These are phyloP conservation scores for Penstemon davidsonii DNA, from an alignment of 257 asterid species.

Conservation along the genomic window DNA sequence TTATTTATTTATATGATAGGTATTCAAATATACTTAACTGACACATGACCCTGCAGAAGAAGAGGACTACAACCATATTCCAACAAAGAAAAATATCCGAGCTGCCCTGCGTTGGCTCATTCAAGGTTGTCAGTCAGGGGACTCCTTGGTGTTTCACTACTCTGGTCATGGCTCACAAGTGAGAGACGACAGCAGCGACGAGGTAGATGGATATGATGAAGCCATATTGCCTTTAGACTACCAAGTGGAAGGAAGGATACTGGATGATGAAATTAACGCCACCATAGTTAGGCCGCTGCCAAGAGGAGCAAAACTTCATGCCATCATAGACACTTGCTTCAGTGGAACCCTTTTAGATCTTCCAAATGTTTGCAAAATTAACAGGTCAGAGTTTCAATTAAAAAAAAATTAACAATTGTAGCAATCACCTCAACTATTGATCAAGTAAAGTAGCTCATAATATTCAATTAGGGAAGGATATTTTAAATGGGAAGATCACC, in stretches of 20 bases:
- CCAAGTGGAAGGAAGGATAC: conserved; percentile 68
- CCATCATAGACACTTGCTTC: conserved; percentile 81
- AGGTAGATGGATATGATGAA: conserved; percentile 77
- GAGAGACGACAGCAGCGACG: conserved; percentile 66
- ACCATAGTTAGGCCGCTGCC: conserved; percentile 80
- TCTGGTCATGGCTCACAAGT: conserved; percentile 80
- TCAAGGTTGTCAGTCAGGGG: conserved; percentile 66
- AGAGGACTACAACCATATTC: conserved; percentile 43
- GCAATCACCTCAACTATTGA: conserved; percentile 4
- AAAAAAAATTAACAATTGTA: background rate
- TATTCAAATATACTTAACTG: too few species aligned
- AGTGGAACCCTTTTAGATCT: conserved; percentile 85
- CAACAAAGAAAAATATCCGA: conserved; percentile 69
- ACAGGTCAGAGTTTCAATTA: conserved; percentile 43
- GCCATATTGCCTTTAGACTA: conserved; percentile 73
- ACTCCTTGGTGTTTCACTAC: conserved; percentile 83
- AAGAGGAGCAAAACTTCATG: conserved; percentile 69
- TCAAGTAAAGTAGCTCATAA: conserved; percentile 17
- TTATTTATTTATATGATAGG: too few species aligned
- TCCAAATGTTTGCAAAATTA: conserved; percentile 57
- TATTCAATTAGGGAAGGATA: conserved; percentile 54
- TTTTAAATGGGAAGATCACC: conserved; percentile 72
- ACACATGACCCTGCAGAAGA: conserved; percentile 49
- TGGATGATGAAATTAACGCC: conserved; percentile 78
- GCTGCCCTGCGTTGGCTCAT: conserved; percentile 75